Evolutionary conservation across 805 yeast species (phyloP).

Genomic region (Schwanniomyces polymorphus): DNA sequence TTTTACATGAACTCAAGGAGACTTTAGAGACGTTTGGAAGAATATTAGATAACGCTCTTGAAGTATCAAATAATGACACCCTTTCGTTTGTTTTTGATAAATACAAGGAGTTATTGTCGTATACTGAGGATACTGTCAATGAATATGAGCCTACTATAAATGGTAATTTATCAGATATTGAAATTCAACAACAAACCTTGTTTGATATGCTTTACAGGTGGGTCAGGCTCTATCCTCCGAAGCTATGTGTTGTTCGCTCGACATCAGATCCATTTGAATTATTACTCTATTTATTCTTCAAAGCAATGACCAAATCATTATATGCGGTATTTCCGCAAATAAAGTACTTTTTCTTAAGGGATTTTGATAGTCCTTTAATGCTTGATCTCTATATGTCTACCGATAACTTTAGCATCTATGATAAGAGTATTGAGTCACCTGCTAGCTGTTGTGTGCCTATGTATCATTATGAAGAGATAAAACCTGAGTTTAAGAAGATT

Average conservation of each 20-base stretch:
- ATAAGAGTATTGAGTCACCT: slow-evolving; percentile 18
- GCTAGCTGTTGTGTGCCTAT: slow-evolving; percentile 9
- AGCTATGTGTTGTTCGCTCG: slow-evolving; percentile 20
- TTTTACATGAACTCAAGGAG: slow-evolving; percentile 26
- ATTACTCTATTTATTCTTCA: slow-evolving; percentile 30
- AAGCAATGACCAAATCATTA: slow-evolving; percentile 31
- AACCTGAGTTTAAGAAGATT: slow-evolving; percentile 16
- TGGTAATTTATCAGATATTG: slow-evolving; percentile 20
- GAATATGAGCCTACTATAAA: slow-evolving; percentile 27
- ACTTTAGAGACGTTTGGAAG: slow-evolving; percentile 26
- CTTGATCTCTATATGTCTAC: slow-evolving; percentile 28
- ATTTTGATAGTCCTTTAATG: slow-evolving; percentile 42
- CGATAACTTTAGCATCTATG: slow-evolving; percentile 23
- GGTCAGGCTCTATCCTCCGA: slow-evolving; percentile 34
- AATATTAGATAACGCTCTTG: slow-evolving; percentile 3
- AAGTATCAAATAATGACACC: slow-evolving; percentile 2
- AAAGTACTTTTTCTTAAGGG: slow-evolving; percentile 38
- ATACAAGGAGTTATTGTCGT: slow-evolving; percentile 21
- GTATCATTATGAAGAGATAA: slow-evolving; percentile 11
- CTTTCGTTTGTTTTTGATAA: slow-evolving; percentile 18
- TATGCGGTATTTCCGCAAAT: slow-evolving; percentile 39
- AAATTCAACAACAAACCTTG: slow-evolving; percentile 30
- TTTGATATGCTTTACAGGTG: slow-evolving; percentile 35
- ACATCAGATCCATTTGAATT: slow-evolving; percentile 30
- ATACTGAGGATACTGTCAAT: slow-evolving; percentile 21